These are phyloP conservation scores for Parmelia sp. DNA, from an alignment of 495 filamentous ascomycete species.

Conservation along the genomic window DNA sequence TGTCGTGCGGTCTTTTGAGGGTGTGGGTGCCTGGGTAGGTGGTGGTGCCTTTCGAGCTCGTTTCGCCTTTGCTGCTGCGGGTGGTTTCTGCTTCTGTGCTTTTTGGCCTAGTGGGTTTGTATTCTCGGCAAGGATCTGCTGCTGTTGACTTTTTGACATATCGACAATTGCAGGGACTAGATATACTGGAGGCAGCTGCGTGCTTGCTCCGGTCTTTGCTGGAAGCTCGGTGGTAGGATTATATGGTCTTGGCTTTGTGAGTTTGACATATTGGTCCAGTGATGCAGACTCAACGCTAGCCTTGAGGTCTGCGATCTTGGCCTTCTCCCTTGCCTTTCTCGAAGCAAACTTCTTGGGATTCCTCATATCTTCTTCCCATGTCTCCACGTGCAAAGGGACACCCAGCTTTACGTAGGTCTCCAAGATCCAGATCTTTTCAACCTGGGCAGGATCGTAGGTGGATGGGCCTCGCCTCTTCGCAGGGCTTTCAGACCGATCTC, in stretches of 20 bases:
- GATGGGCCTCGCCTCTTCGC: conserved; percentile 54
- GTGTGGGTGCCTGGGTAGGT: not conserved
- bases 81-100: not conserved
- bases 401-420: conserved; percentile 64
- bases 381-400: conserved; percentile 63
- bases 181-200: not conserved
- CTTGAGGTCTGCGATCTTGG: conserved; percentile 9
- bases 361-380: conserved; percentile 63
- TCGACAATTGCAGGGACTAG: not conserved
- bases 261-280: conserved; percentile 25
- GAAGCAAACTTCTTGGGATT: conserved; percentile 42
- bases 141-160: not conserved
- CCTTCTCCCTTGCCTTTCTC: conserved; percentile 27
- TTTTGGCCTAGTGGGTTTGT: conserved; percentile 4
- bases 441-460: conserved; percentile 56
- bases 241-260: conserved; percentile 16
- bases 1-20: conserved; percentile 5
- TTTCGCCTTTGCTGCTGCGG: not conserved
- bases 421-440: conserved; percentile 69
- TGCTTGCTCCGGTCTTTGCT: not conserved
- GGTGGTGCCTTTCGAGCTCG: not conserved
- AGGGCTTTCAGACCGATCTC: conserved; percentile 30
- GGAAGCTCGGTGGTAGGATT: not conserved
- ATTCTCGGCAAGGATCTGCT: conserved; percentile 5
- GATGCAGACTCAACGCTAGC: not conserved